Evolutionary conservation across 2,329 filamentous ascomycete genomes (phyloP), one percentile per base, ranked within the genome.

Genomic region (Monosporascus sp.): DNA sequence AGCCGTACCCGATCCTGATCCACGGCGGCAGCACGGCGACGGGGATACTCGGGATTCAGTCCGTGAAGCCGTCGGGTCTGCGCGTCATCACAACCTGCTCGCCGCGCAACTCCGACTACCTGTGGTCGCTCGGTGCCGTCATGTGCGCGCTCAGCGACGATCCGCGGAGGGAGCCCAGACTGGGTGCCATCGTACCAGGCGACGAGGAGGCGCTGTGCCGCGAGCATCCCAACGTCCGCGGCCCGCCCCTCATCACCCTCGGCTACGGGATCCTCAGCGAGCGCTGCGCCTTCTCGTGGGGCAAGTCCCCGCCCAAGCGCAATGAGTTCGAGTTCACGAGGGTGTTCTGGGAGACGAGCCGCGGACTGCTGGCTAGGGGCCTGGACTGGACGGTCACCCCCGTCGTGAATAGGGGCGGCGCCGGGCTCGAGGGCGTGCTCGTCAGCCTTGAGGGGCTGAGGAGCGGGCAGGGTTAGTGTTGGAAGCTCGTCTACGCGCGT

Each of bases 21-120:
- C 76, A 77, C 51, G 76, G 74, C 43, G 74, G 73, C 17, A 77
- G 78, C 65, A 83, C 77, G 9, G 80, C 79, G 2, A 81, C 81
- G 0, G 77, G 76, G 64, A 77, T 81, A 45, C 76, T 80, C 51
- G 75, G 67, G 5, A 74, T 78, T 57, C 74, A 77, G 60, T 73
- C 62, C 56, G 73, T 73, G 51, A 72, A 71, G 57, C 61, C 69
- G n/a, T 72, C 71, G 7, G 74, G 72, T 5, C 68, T 69, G 36
- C 65, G 55, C 15, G 71, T 76, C 9, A 62, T 74, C 15, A 61
- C 74, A 0, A 76, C 74, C 0, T 60, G 68, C 7, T 75, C 74
- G 22, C 67, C 70, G 17, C 57, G 54, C 52, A 70, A 74, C 60
- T 69, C 69, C 53, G 70, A 67, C 20, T 67, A 69, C 25, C 57